phyloP scores from a whole-genome alignment of 176 grass and related monocot genomes.

The Secale cereale region DNA sequence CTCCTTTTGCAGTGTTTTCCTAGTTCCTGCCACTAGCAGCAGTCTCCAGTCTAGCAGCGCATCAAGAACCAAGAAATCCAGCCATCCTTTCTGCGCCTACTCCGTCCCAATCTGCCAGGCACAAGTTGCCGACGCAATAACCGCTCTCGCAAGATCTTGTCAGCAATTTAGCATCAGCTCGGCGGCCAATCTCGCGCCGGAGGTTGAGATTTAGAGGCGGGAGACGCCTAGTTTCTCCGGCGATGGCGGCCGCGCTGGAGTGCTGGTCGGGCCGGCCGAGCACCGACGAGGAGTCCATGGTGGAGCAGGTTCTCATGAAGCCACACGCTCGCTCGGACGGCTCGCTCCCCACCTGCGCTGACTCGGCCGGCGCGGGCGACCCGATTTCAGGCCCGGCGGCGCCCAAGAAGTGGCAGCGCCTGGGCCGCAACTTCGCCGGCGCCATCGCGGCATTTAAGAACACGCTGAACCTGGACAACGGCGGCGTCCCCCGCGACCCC shows the following conservation, averaged over 20 bases:
- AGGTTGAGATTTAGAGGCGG: conserved; percentile 17
- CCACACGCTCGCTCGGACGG: conserved; percentile 72
- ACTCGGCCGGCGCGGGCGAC: conserved; percentile 37
- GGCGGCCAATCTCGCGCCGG: background rate
- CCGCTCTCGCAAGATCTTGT: conserved; percentile 22
- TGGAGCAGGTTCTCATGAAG: conserved; percentile 99
- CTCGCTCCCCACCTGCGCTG: conserved; percentile 50
- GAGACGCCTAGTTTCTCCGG: conserved; percentile 9
- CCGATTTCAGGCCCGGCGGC: conserved; percentile 25
- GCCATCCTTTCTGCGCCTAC: background rate
- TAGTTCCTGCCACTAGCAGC: background rate
- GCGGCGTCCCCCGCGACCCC: conserved; percentile 40
- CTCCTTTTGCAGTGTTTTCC: background rate
- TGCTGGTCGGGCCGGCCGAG: conserved; percentile 98
- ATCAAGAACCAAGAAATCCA: conserved; percentile 10
- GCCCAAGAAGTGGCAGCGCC: conserved; percentile 87
- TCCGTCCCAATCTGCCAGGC: background rate
- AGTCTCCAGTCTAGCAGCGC: background rate
- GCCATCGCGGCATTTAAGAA: conserved; percentile 91
- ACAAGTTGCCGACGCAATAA: background rate
- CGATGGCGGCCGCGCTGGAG: conserved; percentile 93
- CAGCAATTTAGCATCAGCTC: background rate
- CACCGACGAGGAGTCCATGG: conserved; percentile 91
- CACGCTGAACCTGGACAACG: conserved; percentile 70
- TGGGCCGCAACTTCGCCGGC: conserved; percentile 84